Evolutionary conservation across 1,139 yeast species (phyloP).

Genomic region (Yamadazyma dushanensis): DNA sequence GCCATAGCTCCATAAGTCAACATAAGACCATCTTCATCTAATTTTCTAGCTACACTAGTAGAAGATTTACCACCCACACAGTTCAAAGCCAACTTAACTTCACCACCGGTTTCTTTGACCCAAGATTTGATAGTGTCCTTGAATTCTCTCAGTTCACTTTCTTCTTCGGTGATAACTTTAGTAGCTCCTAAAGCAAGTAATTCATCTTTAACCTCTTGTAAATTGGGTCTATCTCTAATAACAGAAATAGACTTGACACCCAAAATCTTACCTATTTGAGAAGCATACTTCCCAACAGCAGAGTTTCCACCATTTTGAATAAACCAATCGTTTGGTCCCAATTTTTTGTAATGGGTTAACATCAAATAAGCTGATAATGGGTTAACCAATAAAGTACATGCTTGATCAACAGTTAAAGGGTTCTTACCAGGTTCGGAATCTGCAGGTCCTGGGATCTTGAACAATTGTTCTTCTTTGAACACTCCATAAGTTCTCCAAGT

Average conservation of each 20-base stretch:
- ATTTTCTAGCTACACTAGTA: conserved; percentile 77
- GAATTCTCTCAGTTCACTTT: conserved; percentile 68
- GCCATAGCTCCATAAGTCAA: conserved; percentile 98
- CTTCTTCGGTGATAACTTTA: conserved; percentile 85
- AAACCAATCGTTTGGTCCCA: conserved; percentile 83
- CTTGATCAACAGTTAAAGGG: conserved; percentile 56
- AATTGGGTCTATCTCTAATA: conserved; percentile 79
- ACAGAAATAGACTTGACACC: conserved; percentile 86
- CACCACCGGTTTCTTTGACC: conserved; percentile 55
- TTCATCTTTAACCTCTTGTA: conserved; percentile 61
- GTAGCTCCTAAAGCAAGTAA: conserved; percentile 72
- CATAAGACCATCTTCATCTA: conserved; percentile 65
- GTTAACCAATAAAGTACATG: conserved; percentile 87
- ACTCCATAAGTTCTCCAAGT: conserved; percentile 91
- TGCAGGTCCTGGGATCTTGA: conserved; percentile 49
- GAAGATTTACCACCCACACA: conserved; percentile 92
- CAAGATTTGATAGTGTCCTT: conserved; percentile 60
- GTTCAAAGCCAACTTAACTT: conserved; percentile 77
- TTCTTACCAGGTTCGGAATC: conserved; percentile 39
- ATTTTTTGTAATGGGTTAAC: conserved; percentile 68
- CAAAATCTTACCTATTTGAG: conserved; percentile 77
- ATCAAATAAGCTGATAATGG: conserved; percentile 92
- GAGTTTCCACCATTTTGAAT: conserved; percentile 97
- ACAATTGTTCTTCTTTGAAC: conserved; percentile 50
- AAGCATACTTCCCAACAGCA: conserved; percentile 92